Evolutionary conservation across 2,329 filamentous ascomycete species (phyloP).

Genomic region (Clonostachys chloroleuca): DNA sequence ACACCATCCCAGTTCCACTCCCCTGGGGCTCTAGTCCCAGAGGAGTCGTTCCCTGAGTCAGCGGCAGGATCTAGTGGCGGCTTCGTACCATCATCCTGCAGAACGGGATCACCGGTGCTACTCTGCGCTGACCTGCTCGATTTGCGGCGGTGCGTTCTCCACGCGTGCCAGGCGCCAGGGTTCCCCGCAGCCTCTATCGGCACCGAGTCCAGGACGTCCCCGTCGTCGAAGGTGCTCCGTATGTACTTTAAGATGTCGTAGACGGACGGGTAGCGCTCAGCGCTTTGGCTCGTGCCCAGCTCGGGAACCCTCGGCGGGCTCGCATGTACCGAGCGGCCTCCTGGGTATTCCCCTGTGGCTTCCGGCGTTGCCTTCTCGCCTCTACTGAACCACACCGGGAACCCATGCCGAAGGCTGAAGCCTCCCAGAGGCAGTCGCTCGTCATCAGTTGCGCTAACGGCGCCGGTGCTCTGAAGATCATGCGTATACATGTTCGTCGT

Average conservation of each 20-base stretch:
- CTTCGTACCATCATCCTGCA: background rate
- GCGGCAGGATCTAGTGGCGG: slow-evolving; percentile 1
- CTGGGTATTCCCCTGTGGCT: background rate
- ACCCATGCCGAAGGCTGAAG: slow-evolving; percentile 86
- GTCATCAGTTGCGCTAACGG: slow-evolving; percentile 78
- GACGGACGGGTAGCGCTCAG: slow-evolving; percentile 40
- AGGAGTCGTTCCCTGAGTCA: background rate
- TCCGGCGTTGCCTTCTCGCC: slow-evolving; percentile 26
- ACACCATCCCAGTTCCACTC: slow-evolving; percentile 99
- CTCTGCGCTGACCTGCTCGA: slow-evolving; percentile 13
- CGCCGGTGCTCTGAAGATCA: slow-evolving; percentile 68
- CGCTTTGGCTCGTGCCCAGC: background rate
- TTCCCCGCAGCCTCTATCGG: slow-evolving; percentile 83
- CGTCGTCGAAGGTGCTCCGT: slow-evolving; percentile 75
- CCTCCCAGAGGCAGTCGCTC: slow-evolving; percentile 82
- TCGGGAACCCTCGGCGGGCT: background rate
- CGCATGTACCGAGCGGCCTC: background rate
- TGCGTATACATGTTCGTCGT: slow-evolving; percentile 95
- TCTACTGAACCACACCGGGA: slow-evolving; percentile 82
- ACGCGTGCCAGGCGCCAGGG: slow-evolving; percentile 89
- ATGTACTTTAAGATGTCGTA: slow-evolving; percentile 77
- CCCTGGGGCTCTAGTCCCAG: slow-evolving; percentile 45
- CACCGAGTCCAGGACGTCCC: slow-evolving; percentile 70
- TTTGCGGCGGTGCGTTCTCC: slow-evolving; percentile 63
- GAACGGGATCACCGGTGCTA: slow-evolving; percentile 4